These are phyloP conservation scores for Fusarium praegraminearum DNA, from an alignment of 2,329 filamentous ascomycete genomes.

Conservation along the genomic window DNA sequence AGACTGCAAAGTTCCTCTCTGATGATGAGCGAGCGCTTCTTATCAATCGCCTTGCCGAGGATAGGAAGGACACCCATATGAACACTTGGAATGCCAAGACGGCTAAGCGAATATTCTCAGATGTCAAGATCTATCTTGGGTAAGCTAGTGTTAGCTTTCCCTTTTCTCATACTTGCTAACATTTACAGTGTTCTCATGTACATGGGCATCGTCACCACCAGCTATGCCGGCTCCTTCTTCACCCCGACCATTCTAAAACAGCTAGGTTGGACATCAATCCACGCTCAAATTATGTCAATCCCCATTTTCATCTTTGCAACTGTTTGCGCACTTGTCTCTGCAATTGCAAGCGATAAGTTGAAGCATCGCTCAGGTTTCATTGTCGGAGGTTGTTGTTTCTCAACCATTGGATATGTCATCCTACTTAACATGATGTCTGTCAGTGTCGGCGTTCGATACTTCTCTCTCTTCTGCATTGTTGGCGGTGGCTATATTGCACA, in stretches of 20 bases:
- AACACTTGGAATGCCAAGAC: neutral
- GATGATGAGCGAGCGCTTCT: neutral
- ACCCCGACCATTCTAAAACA: neutral
- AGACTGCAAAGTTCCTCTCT: neutral
- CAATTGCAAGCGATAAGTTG: neutral
- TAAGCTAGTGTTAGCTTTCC: too few species aligned
- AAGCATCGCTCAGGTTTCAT: neutral
- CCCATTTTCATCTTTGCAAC: neutral
- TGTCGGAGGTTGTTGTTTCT: neutral
- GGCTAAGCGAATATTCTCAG: neutral
- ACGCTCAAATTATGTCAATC: neutral
- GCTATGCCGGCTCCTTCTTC: neutral
- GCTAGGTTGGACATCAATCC: neutral
- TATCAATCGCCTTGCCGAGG: neutral
- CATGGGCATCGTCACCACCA: neutral
- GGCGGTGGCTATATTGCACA: neutral
- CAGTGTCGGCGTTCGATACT: neutral
- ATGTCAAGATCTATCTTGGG: neutral
- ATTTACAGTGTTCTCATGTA: neutral
- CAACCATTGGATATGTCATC: neutral
- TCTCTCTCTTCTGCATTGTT: neutral
- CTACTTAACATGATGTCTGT: neutral
- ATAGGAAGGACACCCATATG: neutral
- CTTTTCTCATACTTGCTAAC: too few species aligned
- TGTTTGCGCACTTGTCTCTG: neutral